Evolutionary conservation across 331 rosid species (phyloP).

Genomic region (Quercus lobata): DNA sequence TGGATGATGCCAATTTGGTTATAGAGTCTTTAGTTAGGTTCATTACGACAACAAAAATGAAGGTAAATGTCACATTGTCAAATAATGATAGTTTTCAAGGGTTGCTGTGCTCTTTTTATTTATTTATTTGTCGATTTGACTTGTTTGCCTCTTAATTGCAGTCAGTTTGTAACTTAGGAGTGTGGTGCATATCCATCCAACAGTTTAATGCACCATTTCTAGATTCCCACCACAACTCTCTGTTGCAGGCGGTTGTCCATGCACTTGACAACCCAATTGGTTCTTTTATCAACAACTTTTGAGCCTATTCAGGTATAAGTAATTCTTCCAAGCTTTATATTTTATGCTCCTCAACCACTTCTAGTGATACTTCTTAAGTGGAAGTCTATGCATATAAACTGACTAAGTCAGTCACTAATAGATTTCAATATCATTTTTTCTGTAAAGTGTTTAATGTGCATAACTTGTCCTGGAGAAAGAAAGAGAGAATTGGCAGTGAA

Average conservation of each 20-base stretch:
- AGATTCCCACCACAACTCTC: conserved; percentile 39
- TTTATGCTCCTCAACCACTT: too few relatives aligned
- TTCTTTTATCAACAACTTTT: conserved; percentile 48
- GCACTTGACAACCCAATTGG: conserved; percentile 88
- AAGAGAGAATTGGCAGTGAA: too few relatives aligned
- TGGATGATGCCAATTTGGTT: conserved; percentile 50
- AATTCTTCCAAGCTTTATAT: too few relatives aligned
- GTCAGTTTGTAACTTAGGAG: conserved; percentile 86
- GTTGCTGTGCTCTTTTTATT: conserved; percentile 8
- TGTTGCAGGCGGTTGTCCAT: conserved; percentile 44
- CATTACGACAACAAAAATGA: conserved; percentile 55
- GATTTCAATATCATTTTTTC: too few relatives aligned
- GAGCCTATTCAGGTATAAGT: too few relatives aligned
- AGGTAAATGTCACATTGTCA: conserved; percentile 31
- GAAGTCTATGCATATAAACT: too few relatives aligned
- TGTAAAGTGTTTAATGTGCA: too few relatives aligned
- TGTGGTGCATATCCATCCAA: conserved; percentile 84
- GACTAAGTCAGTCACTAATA: too few relatives aligned
- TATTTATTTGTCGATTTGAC: conserved; percentile 1
- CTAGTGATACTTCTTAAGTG: too few relatives aligned
- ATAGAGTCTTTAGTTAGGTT: conserved; percentile 53
- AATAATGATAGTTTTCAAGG: neutral
- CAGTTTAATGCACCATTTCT: conserved; percentile 49
- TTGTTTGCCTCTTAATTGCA: conserved; percentile 28
- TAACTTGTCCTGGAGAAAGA: too few relatives aligned